These are phyloP conservation scores for Mycosphaerelloides madeirae DNA, from an alignment of 2,329 filamentous ascomycete species.

Conservation along the genomic window DNA sequence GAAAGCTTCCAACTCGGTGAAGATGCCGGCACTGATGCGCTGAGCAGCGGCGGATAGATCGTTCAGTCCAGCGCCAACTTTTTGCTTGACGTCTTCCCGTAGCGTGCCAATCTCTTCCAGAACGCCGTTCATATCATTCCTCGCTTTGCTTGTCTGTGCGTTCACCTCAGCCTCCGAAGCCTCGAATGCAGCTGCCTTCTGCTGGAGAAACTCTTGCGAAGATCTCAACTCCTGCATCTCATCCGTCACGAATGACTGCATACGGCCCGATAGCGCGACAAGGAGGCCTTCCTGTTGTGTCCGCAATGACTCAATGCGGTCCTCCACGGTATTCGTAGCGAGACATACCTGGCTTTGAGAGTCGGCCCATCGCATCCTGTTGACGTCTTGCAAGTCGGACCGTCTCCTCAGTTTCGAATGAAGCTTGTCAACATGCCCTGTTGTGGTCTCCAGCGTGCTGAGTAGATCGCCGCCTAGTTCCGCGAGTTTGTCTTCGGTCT, in stretches of 20 bases:
- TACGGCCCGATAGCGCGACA: slow-evolving; percentile 60
- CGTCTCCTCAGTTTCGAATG: slow-evolving; percentile 83
- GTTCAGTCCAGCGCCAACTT: slow-evolving; percentile 78
- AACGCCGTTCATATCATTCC: slow-evolving; percentile 83
- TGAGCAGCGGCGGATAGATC: slow-evolving; percentile 79
- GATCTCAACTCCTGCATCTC: slow-evolving; percentile 68
- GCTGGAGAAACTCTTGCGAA: slow-evolving; percentile 65
- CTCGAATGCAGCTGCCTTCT: slow-evolving; percentile 64
- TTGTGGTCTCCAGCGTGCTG: slow-evolving; percentile 69
- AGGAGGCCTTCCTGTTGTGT: slow-evolving; percentile 68
- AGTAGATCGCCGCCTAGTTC: slow-evolving; percentile 71
- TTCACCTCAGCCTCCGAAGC: slow-evolving; percentile 64
- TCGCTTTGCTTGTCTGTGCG: slow-evolving; percentile 62
- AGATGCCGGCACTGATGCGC: slow-evolving; percentile 82
- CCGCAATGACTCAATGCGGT: slow-evolving; percentile 67
- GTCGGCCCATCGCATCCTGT: slow-evolving; percentile 71
- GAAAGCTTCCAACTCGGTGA: slow-evolving; percentile 78
- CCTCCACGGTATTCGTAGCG: slow-evolving; percentile 72
- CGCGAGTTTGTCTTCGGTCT: slow-evolving; percentile 74
- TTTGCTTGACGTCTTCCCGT: slow-evolving; percentile 78
- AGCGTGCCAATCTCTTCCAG: slow-evolving; percentile 89
- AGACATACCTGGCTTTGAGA: slow-evolving; percentile 71
- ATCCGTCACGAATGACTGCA: slow-evolving; percentile 69
- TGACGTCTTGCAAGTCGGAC: slow-evolving; percentile 74
- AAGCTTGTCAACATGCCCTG: slow-evolving; percentile 73